Conservation (phyloP, 2,329 filamentous ascomycete genomes). For the Fonsecaea nubica region DNA sequence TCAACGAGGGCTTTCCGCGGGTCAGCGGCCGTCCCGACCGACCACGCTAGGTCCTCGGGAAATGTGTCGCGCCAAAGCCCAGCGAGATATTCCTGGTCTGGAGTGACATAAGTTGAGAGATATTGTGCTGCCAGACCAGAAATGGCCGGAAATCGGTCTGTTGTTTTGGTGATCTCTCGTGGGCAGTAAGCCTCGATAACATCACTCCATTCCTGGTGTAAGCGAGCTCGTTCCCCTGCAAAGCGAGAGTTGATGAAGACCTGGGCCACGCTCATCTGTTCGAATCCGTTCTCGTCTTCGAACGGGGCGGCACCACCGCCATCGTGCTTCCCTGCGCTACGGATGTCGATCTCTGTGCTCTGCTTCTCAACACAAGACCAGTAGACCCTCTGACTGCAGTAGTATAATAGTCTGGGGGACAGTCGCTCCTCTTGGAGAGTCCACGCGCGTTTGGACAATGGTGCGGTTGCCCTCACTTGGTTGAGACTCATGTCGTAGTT, state of each 20-base stretch:
- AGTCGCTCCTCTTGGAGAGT: slow-evolving; percentile 19
- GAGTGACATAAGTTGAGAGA: slow-evolving; percentile 8
- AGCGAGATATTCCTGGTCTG: slow-evolving; percentile 17
- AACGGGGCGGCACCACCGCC: not conserved
- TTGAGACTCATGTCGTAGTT: slow-evolving; percentile 18
- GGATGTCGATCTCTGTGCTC: slow-evolving; percentile 7
- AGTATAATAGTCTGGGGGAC: slow-evolving; percentile 8
- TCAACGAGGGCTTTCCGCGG: slow-evolving; percentile 3
- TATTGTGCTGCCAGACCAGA: slow-evolving; percentile 18
- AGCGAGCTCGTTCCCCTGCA: not conserved
- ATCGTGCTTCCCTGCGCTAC: not conserved
- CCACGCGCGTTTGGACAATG: slow-evolving; percentile 11
- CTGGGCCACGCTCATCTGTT: slow-evolving; percentile 11
- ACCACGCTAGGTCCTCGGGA: slow-evolving; percentile 13
- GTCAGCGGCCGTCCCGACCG: not conserved
- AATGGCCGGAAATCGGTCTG: slow-evolving; percentile 14
- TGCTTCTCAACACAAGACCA: slow-evolving; percentile 16
- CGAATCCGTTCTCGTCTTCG: not conserved
- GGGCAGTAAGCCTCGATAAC: slow-evolving; percentile 16
- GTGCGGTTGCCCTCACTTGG: slow-evolving; percentile 14
- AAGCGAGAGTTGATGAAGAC: slow-evolving; percentile 6
- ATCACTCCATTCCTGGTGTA: slow-evolving; percentile 14
- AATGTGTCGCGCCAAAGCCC: slow-evolving; percentile 16
- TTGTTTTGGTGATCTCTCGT: not conserved
- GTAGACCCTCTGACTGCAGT: slow-evolving; percentile 21